Evolutionary conservation across 805 yeast genomes (phyloP), one percentile per base, ranked within the genome.

Genomic region (Metschnikowia henanensis): DNA sequence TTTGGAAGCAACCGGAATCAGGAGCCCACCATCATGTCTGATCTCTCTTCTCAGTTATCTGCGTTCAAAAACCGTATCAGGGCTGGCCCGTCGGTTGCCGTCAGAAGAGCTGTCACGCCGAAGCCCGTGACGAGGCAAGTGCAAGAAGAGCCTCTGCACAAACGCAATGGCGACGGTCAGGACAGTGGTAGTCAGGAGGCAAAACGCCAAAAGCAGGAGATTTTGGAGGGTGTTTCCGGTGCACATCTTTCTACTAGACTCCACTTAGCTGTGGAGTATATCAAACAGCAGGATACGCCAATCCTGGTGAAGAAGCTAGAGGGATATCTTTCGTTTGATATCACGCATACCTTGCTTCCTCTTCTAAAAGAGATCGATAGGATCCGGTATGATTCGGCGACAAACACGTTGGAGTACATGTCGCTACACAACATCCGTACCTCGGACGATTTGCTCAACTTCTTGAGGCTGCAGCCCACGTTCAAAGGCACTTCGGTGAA

Each of bases 191-290:
- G 41, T 15, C 68, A 66, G 37, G 73, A 68, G 45, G 55, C 65
- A 33, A 71, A 69, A 43, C 60, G 70, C 37, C 75, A 45, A 31
- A 47, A 43, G 59, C 43, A 66, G 56, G 53, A 56, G 59, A 23
- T 41, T 49, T 32, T 38, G 47, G 46, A 59, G 51, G 60, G 55
- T 29, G 58, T 69, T 47, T 62, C 72, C n/a, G 75, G 76, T 1
- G 60, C 87, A 53, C 95, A 87, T 61, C 76, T 85, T 44, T 87
- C 96, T 4, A 91, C 97, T 4, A 88, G 89, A 61, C 73, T 94
- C 41, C 83, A 88, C 58, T 79, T 90, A 60, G 97, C 98, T 1
- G 94, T 94, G 16, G 98, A 94, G 60, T 87, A 81, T 60, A 82
- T 94, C 48, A 91, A 89, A 65, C 65, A 68, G 37, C 75, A 80